A percentile compares a stretch with the other conserved stretches of the same genome.
These are phyloP conservation scores for Fusarium domesticum DNA, from an alignment of 2,329 filamentous ascomycete genomes.

Conservation along the genomic window DNA sequence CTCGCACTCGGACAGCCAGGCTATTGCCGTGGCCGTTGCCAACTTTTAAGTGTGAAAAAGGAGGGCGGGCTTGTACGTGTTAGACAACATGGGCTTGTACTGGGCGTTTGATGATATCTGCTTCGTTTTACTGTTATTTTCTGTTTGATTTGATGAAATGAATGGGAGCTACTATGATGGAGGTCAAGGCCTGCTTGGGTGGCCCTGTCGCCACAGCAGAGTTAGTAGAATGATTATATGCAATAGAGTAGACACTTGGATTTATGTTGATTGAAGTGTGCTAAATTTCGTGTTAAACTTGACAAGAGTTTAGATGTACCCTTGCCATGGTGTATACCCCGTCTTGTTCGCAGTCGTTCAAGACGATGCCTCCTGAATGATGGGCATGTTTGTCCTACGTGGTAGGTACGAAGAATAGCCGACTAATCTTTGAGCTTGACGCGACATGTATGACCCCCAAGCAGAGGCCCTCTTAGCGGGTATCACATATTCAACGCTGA, in stretches of 20 bases:
- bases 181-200: background rate
- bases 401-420: background rate
- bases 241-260: background rate
- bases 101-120: conserved; percentile 28
- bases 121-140: conserved; percentile 25
- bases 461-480: background rate
- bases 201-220: background rate
- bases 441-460: background rate
- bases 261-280: background rate
- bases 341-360: background rate
- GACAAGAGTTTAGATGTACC: no score
- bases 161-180: conserved; percentile 4
- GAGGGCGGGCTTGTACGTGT: conserved; percentile 16
- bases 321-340: background rate
- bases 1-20: conserved; percentile 91
- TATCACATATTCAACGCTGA: background rate
- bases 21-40: conserved; percentile 88
- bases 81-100: conserved; percentile 17
- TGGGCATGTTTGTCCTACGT: no score
- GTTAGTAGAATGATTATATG: background rate
- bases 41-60: conserved; percentile 55
- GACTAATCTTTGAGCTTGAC: background rate
- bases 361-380: no score
- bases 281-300: no score
- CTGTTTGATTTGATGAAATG: conserved; percentile 9